Base-by-base conservation (phyloP, 768 basidiomycete genomes). In the Harrya chromipes region DNA sequence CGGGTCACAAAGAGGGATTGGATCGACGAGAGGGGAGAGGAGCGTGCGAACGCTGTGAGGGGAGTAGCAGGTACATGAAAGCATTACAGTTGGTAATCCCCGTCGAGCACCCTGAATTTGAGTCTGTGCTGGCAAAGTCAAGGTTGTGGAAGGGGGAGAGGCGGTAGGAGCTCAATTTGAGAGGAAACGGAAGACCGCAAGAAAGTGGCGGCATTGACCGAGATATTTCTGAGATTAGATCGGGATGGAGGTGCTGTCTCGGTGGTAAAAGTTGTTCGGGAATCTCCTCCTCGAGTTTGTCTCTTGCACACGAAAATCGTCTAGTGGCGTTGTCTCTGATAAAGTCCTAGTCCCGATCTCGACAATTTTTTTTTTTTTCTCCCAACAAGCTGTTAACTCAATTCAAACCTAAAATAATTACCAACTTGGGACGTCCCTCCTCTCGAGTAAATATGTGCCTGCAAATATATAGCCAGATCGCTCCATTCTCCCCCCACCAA, bases 381-480 rank as follows among this genome's bases (percentile, higher is more conserved):
- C 8, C 5, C 8, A 5, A 17, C 36, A 33, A 27, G 43, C 50
- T 64, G 54, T 55, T 71, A 78, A 77, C 76, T 75, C 74, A 79
- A 79, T 75, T 72, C 72, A 76, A 82, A 83, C 77, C 76, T 75
- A 75, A 79, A 79, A 75, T 73, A 73, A 63, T 68, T 60, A 58
- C 57, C 65, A 55, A 52, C 46, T 55, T 56, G 35, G 49, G 55
- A 7, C 47, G 39, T 43, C 47, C 47, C 33, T 52, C 59, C 54
- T 53, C 57, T 61, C 47, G 51, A 56, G 50, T 52, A 3, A 64
- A 60, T n/a, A 53, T 50, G 49, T 54, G 34, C 41, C 50, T 49
- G 68, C 65, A 70, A 33, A 67, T 74, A 66, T 75, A 72, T 71
- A 72, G 69, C 67, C 65, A 29, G 33, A 33, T 33, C 33, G 6